These are phyloP conservation scores for Cucurbita pepo DNA, from an alignment of 306 rosid genomes.

Conservation along the genomic window DNA sequence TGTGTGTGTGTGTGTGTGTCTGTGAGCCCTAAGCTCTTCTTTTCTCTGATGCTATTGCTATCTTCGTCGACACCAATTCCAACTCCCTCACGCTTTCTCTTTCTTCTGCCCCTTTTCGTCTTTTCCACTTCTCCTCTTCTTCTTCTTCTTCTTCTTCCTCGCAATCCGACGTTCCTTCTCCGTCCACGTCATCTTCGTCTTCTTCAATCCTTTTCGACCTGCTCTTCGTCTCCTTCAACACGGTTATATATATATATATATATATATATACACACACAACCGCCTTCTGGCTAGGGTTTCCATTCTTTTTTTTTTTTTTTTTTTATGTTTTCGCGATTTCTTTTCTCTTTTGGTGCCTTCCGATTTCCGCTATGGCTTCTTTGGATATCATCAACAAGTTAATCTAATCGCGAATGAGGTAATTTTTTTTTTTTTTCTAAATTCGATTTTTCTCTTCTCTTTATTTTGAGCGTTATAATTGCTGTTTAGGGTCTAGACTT, in stretches of 20 bases:
- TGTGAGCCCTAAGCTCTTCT: not conserved
- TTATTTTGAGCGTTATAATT: not conserved
- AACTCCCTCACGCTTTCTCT: not conserved
- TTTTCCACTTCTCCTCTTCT: conserved; percentile 10
- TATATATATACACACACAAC: conserved; percentile 1
- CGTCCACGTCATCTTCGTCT: conserved; percentile 11
- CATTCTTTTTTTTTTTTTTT: not conserved
- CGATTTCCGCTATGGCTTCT: conserved; percentile 1
- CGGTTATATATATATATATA: conserved; percentile 2
- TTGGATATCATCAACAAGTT: not conserved
- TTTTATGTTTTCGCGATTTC: not conserved
- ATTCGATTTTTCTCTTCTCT: not conserved
- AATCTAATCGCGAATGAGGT: conserved; percentile 27
- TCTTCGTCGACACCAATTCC: not conserved
- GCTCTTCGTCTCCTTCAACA: conserved; percentile 6
- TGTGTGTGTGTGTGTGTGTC: no score
- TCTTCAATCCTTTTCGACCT: conserved; percentile 5
- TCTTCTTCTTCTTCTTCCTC: conserved; percentile 10
- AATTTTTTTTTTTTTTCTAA: not conserved
- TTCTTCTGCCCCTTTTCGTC: conserved; percentile 7
- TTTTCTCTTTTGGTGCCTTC: not conserved
- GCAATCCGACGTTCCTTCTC: conserved; percentile 7
- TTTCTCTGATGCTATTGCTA: no score
- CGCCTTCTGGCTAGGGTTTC: conserved; percentile 48
- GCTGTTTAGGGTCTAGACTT: not conserved